phyloP scores from a whole-genome alignment of 2,329 filamentous ascomycete species.

The Microcera coccophila region DNA sequence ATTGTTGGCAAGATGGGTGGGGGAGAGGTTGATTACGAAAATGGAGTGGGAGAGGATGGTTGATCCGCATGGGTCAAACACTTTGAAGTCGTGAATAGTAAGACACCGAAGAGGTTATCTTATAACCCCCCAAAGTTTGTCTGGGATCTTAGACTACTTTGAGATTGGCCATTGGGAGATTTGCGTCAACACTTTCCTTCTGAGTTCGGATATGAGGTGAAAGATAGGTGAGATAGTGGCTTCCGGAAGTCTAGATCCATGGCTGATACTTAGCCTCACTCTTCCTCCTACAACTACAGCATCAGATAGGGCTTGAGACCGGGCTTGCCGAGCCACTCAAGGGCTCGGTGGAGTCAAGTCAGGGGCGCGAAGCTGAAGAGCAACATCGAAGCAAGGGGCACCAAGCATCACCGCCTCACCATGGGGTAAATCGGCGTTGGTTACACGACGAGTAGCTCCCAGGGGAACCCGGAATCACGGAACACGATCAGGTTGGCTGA shows the following conservation, averaged over 20 bases:
- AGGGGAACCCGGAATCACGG: neutral
- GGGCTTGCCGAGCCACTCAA: neutral
- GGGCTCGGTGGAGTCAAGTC: constrained; percentile 1
- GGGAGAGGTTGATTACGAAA: neutral
- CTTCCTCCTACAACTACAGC: neutral
- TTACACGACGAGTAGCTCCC: too few relatives aligned
- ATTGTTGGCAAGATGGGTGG: neutral
- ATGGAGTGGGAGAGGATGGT: neutral
- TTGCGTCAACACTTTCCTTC: constrained; percentile 6
- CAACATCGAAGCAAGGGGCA: neutral
- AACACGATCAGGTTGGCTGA: too few relatives aligned
- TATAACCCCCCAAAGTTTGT: neutral
- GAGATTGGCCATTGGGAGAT: constrained; percentile 1
- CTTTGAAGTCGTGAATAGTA: neutral
- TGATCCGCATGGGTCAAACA: neutral
- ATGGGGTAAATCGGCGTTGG: too few relatives aligned
- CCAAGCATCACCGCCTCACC: neutral
- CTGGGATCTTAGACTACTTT: neutral
- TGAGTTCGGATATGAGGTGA: neutral
- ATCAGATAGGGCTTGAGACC: neutral
- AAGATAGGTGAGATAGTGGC: neutral
- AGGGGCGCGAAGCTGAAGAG: neutral
- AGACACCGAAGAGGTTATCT: neutral
- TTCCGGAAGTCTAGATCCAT: constrained; percentile 1
- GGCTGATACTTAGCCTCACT: neutral